Percentiles rank a stretch among this genome's conserved stretches.
These are phyloP conservation scores for Chlamydomonas incerta DNA, from an alignment of 139 green algal species.

Conservation along the genomic window DNA sequence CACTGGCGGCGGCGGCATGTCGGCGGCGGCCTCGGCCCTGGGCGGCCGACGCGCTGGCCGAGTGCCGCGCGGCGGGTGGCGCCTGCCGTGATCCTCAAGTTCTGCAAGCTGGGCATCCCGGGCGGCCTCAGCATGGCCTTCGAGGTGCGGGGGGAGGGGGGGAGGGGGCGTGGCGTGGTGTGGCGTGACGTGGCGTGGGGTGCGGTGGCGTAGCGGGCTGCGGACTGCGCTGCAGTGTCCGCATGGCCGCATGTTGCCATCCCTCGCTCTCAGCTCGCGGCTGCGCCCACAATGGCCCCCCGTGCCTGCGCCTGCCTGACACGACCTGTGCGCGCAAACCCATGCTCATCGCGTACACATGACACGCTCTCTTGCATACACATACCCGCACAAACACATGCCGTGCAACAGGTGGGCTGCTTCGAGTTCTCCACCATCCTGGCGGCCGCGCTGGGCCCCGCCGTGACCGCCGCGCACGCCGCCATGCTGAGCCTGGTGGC, in stretches of 20 bases:
- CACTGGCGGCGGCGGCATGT: neutral
- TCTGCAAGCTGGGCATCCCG: constrained; percentile 43
- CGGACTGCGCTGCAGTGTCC: too few species aligned
- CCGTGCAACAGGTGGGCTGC: constrained; percentile 35
- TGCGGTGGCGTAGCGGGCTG: too few species aligned
- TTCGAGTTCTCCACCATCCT: constrained; percentile 59
- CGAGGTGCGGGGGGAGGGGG: neutral
- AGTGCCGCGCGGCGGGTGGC: constrained; percentile 12
- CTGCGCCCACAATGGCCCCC: too few species aligned
- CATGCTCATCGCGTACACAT: too few species aligned
- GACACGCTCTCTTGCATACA: too few species aligned
- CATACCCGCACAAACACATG: too few species aligned
- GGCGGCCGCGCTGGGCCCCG: constrained; percentile 50
- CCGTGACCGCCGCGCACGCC: constrained; percentile 45
- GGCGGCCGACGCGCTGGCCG: neutral
- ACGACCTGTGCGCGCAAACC: too few species aligned
- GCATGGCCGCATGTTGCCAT: too few species aligned
- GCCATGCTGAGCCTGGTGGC: constrained; percentile 44
- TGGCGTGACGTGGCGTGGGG: too few species aligned
- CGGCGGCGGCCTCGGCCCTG: neutral
- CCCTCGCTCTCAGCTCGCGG: too few species aligned
- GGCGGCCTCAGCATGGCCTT: constrained; percentile 31
- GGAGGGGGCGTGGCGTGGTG: too few species aligned
- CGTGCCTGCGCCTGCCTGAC: too few species aligned
- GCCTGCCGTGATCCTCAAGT: constrained; percentile 10